These are phyloP conservation scores for Leishmania gerbilli DNA, from an alignment of 208 protist species.

Conservation along the genomic window DNA sequence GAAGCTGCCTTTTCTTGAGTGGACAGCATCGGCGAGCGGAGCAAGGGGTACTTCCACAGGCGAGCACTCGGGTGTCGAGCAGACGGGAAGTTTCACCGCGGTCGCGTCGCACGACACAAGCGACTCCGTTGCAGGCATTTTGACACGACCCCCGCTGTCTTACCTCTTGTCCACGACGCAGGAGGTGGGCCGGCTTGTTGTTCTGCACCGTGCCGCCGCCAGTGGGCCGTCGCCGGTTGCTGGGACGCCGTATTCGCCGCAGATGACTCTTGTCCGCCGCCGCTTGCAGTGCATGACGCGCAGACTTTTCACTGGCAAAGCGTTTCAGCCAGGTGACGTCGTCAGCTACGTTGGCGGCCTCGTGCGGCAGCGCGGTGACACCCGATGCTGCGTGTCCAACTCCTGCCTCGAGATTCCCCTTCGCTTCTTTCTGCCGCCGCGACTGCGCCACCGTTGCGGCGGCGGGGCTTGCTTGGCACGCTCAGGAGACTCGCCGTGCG, in stretches of 20 bases:
- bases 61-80: neutral
- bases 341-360: conserved; percentile 76
- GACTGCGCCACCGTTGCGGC: conserved; percentile 20
- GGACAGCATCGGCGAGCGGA: neutral
- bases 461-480: neutral
- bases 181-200: conserved; percentile 38
- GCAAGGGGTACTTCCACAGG: neutral
- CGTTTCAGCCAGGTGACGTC: conserved; percentile 71
- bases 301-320: conserved; percentile 70
- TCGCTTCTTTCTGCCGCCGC: conserved; percentile 52
- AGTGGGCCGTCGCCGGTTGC: too few relatives aligned
- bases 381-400: conserved; percentile 51
- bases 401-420: conserved; percentile 78
- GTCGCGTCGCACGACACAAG: too few relatives aligned
- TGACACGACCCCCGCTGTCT: conserved; percentile 13
- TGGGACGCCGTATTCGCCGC: conserved; percentile 11
- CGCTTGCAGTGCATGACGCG: conserved; percentile 50
- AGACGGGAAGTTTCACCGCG: neutral
- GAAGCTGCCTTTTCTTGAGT: neutral
- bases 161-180: conserved; percentile 19
- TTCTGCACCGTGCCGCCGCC: conserved; percentile 7
- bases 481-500: neutral
- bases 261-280: conserved; percentile 23
- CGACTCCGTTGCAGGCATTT: neutral
- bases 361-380: conserved; percentile 39